Percentiles rank a stretch among this genome's conserved stretches.
phyloP scores from a whole-genome alignment of 208 protist species.

The Crithidia thermophila region DNA sequence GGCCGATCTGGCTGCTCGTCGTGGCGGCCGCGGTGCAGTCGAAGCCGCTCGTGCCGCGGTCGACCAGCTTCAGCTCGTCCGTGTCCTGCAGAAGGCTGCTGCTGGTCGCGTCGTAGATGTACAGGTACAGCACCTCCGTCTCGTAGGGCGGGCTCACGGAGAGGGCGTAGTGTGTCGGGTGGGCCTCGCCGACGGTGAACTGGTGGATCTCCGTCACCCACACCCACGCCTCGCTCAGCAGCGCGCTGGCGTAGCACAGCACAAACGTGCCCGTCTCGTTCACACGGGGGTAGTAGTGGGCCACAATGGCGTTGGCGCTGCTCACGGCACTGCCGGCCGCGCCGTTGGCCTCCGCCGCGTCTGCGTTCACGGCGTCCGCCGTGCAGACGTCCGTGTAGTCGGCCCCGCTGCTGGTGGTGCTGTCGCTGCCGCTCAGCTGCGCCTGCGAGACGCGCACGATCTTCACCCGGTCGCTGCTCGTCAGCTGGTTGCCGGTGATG shows the following conservation, averaged over 20 bases:
- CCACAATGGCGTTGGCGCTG: conserved; percentile 46
- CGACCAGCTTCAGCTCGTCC: conserved; percentile 65
- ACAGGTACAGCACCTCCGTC: conserved; percentile 54
- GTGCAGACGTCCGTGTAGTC: conserved; percentile 56
- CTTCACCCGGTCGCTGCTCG: conserved; percentile 74
- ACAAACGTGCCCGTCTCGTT: conserved; percentile 74
- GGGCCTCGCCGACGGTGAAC: conserved; percentile 72
- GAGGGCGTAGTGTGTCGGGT: conserved; percentile 59
- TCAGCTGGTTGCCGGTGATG: conserved; percentile 75
- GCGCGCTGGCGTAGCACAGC: conserved; percentile 82
- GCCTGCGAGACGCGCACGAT: conserved; percentile 43
- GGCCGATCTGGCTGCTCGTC: conserved; percentile 43
- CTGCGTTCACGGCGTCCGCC: conserved; percentile 52
- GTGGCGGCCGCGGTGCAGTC: conserved; percentile 53
- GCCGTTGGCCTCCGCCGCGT: conserved; percentile 49
- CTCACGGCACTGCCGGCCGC: conserved; percentile 53
- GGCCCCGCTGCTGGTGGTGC: conserved; percentile 7
- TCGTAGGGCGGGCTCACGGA: conserved; percentile 51
- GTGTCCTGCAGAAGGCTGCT: conserved; percentile 32
- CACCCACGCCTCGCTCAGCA: conserved; percentile 49
- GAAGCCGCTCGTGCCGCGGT: conserved; percentile 40
- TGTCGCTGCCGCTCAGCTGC: conserved; percentile 31
- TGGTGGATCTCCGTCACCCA: conserved; percentile 55
- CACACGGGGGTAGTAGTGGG: conserved; percentile 67
- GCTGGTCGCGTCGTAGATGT: conserved; percentile 52